These are phyloP conservation scores for Acarospora socialis DNA, from an alignment of 2,329 filamentous ascomycete species.

Conservation along the genomic window DNA sequence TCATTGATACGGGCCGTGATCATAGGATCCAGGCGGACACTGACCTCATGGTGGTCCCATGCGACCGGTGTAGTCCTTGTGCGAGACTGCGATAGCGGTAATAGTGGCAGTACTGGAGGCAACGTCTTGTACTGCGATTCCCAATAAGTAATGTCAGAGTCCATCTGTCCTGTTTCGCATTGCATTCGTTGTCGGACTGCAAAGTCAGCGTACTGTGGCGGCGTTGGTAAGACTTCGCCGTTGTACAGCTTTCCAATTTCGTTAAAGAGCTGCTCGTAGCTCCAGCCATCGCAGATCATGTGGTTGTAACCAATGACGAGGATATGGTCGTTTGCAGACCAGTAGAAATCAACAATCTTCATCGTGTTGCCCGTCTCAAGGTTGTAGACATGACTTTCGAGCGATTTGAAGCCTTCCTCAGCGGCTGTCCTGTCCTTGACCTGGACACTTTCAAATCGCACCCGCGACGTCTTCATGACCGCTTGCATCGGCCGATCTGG, in stretches of 20 bases:
- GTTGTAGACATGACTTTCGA: conserved; percentile 5
- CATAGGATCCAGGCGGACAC: conserved; percentile 10
- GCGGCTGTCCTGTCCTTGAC: background rate
- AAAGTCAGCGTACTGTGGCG: conserved; percentile 7
- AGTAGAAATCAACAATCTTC: conserved; percentile 8
- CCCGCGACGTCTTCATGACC: background rate
- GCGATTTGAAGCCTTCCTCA: conserved; percentile 4
- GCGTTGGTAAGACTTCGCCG: conserved; percentile 4
- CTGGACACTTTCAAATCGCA: background rate
- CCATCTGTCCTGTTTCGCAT: conserved; percentile 4
- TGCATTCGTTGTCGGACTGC: conserved; percentile 6
- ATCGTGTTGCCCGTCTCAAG: conserved; percentile 8
- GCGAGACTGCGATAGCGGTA: conserved; percentile 1
- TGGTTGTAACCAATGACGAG: conserved; percentile 7
- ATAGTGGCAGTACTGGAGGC: conserved; percentile 6
- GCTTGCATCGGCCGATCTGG: conserved; percentile 1
- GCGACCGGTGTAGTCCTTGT: background rate
- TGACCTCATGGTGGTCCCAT: conserved; percentile 1
- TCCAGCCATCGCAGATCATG: conserved; percentile 7
- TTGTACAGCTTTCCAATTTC: conserved; percentile 7
- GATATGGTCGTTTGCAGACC: conserved; percentile 7
- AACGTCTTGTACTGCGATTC: conserved; percentile 4
- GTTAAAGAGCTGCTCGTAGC: conserved; percentile 7
- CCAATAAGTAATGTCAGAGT: conserved; percentile 7
- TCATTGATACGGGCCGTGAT: conserved; percentile 16